Evolutionary conservation across 2,329 filamentous ascomycete species (phyloP).

Genomic region (Venturia oleaginea): DNA sequence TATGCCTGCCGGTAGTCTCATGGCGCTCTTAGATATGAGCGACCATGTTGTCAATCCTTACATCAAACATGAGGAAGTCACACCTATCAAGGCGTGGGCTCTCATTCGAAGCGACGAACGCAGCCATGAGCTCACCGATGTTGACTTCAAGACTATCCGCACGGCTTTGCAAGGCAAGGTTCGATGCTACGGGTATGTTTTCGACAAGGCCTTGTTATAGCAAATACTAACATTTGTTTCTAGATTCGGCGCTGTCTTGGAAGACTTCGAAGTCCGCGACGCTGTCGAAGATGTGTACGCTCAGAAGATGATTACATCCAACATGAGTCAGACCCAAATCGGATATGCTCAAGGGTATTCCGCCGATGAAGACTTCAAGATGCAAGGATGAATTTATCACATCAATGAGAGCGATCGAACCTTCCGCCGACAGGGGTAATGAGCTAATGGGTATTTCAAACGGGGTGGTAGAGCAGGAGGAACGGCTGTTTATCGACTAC

Average conservation of each 20-base stretch:
- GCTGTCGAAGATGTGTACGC: slow-evolving; percentile 64
- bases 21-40: slow-evolving; percentile 77
- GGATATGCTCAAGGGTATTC: not conserved
- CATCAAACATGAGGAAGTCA: slow-evolving; percentile 74
- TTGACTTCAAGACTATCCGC: slow-evolving; percentile 64
- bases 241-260: slow-evolving; percentile 59
- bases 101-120: slow-evolving; percentile 66
- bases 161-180: slow-evolving; percentile 71
- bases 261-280: slow-evolving; percentile 68
- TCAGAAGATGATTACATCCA: slow-evolving; percentile 34
- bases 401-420: not conserved
- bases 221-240: not conserved
- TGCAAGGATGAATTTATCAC: not conserved
- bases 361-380: not conserved
- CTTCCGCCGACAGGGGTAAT: slow-evolving; percentile 4
- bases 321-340: not conserved
- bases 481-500: slow-evolving; percentile 2
- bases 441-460: slow-evolving; percentile 6
- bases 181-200: slow-evolving; percentile 78
- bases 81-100: slow-evolving; percentile 90
- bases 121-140: slow-evolving; percentile 53
- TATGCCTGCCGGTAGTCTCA: slow-evolving; percentile 64
- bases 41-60: slow-evolving; percentile 52
- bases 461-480: not conserved
- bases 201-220: not conserved